Evolutionary conservation across 2,329 filamentous ascomycete genomes (phyloP).

Genomic region (Sclerotinia nivalis): DNA sequence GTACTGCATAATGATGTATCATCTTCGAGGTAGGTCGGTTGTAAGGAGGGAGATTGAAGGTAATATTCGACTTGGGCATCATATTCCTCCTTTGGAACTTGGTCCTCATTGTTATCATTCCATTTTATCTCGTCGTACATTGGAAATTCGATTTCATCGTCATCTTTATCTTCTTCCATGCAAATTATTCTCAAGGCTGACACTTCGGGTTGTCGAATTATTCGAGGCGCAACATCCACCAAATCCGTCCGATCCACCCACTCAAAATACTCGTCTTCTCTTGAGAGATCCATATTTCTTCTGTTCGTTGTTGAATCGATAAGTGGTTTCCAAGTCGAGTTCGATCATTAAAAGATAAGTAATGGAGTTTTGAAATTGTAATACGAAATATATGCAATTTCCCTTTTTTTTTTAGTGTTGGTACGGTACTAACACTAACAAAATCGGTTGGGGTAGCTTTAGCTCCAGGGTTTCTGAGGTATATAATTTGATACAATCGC

Average conservation of each 20-base stretch:
- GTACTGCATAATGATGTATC: constrained; percentile 54
- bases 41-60: constrained; percentile 63
- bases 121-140: constrained; percentile 43
- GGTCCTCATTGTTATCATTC: constrained; percentile 2
- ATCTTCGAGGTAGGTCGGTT: constrained; percentile 34
- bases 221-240: constrained; percentile 13
- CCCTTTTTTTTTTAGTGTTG: neutral
- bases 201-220: constrained; percentile 20
- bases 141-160: constrained; percentile 56
- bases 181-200: constrained; percentile 3
- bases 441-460: constrained; percentile 17
- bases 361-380: neutral
- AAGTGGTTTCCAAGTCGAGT: neutral
- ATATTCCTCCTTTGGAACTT: constrained; percentile 34
- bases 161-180: constrained; percentile 78
- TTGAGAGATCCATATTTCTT: constrained; percentile 19
- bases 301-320: neutral
- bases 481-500: neutral
- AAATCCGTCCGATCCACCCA: constrained; percentile 20
- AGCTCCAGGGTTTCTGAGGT: neutral
- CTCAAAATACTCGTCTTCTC: constrained; percentile 23
- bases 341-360: neutral
- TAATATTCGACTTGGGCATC: constrained; percentile 45
- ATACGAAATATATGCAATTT: neutral
- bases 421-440: neutral